Evolutionary conservation across 768 basidiomycete genomes (phyloP), one percentile per base, ranked within the genome.

Genomic region (Vararia minispora): DNA sequence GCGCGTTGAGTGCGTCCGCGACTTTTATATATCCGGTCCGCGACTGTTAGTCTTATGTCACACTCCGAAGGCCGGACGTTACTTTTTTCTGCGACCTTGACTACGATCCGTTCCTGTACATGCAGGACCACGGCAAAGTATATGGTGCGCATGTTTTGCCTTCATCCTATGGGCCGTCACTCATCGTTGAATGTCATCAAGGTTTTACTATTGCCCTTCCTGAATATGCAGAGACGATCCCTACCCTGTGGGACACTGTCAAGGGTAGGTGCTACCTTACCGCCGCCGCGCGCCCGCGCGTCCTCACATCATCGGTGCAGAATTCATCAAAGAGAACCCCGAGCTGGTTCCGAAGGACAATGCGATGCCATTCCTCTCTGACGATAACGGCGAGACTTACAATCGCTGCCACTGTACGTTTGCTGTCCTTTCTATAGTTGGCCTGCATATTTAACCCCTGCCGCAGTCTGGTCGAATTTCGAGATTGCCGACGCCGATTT

Each of bases 171-270:
- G 17, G 9, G 20, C 3, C 32, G 7, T 17, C 21, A 6, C 27
- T 13, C 12, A 8, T 16, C 16, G 16, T 16, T 24, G 16, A 42
- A 39, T 40, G 38, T 12, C 63, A 60, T 43, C 33, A 49, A 75
- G 74, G 69, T 6, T 89, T 84, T 61, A 84, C 80, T 0, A 69
- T 87, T 28, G 72, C 78, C 0, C 64, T 87, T 43, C 80, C 76
- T 50, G 85, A 88, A 52, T 84, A 77, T 47, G 67, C 71, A 33
- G 73, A 73, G 37, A 88, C 85, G 3, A 83, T 88, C 24, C 72
- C 75, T 7, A 78, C 78, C 0, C 62, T 90, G 0, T 90, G 85
- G 85, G 55, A 67, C 4, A 62, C 71, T 10, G 78, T 79, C 24
- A 79, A 72, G 60, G 72, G 81, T 77, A 36, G 3, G 59, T 52